phyloP scores from a whole-genome alignment of 306 rosid species.

The Amphicarpaea edgeworthii region DNA sequence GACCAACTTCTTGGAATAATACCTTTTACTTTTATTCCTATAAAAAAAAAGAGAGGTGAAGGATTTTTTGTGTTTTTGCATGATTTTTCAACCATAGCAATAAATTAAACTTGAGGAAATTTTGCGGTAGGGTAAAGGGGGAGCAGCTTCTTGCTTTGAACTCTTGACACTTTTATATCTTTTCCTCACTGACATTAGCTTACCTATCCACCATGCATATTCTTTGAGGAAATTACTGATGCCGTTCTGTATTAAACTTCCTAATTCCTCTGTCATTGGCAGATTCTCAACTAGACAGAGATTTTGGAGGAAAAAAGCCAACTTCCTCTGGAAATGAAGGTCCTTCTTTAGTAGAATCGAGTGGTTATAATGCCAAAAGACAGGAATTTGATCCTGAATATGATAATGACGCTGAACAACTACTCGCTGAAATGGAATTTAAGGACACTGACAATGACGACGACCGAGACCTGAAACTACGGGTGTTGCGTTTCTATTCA shows the following conservation, averaged over 20 bases:
- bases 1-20: neutral
- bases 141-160: neutral
- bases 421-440: constrained; percentile 96
- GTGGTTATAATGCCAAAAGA: constrained; percentile 90
- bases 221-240: constrained; percentile 34
- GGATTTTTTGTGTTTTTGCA: constrained; percentile 10
- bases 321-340: constrained; percentile 68
- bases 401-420: constrained; percentile 93
- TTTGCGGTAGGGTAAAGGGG: neutral
- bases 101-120: constrained; percentile 11
- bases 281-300: constrained; percentile 79
- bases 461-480: constrained; percentile 84
- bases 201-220: neutral
- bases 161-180: neutral
- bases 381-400: constrained; percentile 96
- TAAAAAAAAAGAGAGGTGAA: neutral
- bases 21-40: neutral
- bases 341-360: constrained; percentile 82
- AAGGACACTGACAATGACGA: constrained; percentile 87
- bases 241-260: constrained; percentile 29
- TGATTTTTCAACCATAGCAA: constrained; percentile 10
- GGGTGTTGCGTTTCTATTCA: constrained; percentile 76
- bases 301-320: constrained; percentile 71
- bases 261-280: constrained; percentile 39
- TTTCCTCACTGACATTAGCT: neutral